Conservation (phyloP, 441 rosid species). For the Jatropha multifida region DNA sequence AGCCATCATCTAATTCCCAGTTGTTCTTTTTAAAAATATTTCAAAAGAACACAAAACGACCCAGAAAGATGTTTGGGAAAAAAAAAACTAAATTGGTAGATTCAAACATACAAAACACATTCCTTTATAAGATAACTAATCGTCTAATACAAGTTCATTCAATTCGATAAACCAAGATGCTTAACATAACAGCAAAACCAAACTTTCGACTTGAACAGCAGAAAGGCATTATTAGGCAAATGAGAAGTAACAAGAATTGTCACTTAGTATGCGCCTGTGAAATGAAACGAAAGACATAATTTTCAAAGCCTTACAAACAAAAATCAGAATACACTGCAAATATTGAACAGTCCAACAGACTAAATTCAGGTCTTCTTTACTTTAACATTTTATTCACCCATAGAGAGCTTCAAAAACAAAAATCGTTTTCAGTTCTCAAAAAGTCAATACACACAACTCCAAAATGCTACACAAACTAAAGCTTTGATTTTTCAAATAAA, state of each 20-base stretch:
- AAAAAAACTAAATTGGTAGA: neutral
- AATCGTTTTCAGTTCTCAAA: constrained; percentile 1
- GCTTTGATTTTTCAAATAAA: neutral
- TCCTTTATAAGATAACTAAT: neutral
- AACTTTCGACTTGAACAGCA: neutral
- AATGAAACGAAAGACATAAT: neutral
- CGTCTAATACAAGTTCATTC: neutral
- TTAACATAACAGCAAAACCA: neutral
- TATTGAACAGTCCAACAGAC: neutral
- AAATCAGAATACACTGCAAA: neutral
- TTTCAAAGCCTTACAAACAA: neutral
- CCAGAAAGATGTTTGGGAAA: neutral
- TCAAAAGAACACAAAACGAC: neutral
- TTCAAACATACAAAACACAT: constrained; percentile 5
- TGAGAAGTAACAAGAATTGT: too few relatives aligned
- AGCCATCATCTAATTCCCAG: neutral
- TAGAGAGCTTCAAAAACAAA: neutral
- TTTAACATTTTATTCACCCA: neutral
- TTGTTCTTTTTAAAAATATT: neutral
- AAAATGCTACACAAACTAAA: neutral
- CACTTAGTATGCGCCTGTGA: too few relatives aligned
- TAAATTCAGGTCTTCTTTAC: neutral
- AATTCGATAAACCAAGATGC: neutral
- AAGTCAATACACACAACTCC: neutral
- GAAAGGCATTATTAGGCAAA: neutral